These are phyloP conservation scores for Quercus gilva DNA, from an alignment of 306 rosid genomes.

Conservation along the genomic window DNA sequence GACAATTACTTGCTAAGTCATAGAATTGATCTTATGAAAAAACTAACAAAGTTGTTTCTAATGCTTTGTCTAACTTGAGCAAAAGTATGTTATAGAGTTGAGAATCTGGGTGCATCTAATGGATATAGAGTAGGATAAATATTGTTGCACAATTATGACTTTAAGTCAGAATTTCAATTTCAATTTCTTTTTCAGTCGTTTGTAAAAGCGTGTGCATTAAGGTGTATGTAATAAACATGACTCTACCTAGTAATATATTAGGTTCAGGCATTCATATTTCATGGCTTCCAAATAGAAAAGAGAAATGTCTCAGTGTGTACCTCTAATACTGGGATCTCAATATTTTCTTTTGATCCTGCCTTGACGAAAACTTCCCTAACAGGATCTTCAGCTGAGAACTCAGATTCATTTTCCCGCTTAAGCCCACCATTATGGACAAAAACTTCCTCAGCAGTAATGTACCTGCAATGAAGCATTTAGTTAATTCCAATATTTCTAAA, in stretches of 20 bases:
- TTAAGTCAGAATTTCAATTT: no score
- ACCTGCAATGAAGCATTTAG: slow-evolving; percentile 23
- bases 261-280: no score
- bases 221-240: no score
- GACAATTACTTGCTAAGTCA: neutral
- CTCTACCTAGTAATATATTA: no score
- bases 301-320: slow-evolving; percentile 12
- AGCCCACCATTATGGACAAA: slow-evolving; percentile 49
- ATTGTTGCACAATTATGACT: no score
- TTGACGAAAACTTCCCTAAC: slow-evolving; percentile 34
- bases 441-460: slow-evolving; percentile 48
- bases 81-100: no score
- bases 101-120: no score
- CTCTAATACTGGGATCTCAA: slow-evolving; percentile 50
- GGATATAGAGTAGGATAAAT: no score
- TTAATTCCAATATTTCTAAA: neutral
- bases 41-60: neutral
- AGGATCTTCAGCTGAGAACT: slow-evolving; percentile 33
- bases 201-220: no score
- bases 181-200: no score
- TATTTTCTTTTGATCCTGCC: slow-evolving; percentile 45
- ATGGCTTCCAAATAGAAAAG: neutral
- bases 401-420: slow-evolving; percentile 43
- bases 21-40: neutral
- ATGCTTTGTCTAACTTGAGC: neutral